These are phyloP conservation scores for Colletotrichum trifolii DNA, from an alignment of 2,329 filamentous ascomycete species.

Conservation along the genomic window DNA sequence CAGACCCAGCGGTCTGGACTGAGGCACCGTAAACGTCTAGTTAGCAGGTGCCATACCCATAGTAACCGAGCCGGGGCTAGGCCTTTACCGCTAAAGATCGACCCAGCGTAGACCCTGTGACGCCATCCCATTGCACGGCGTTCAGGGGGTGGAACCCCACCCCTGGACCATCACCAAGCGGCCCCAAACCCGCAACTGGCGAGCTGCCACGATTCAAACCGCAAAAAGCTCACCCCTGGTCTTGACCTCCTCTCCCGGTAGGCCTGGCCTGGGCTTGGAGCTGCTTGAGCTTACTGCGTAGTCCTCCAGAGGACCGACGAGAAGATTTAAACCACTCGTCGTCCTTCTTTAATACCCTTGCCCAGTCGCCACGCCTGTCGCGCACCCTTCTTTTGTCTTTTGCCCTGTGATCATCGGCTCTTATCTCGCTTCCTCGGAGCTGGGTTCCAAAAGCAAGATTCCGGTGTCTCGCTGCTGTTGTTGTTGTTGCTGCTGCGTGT, in stretches of 20 bases:
- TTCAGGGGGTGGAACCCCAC: conserved; percentile 10
- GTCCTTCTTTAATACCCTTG: conserved; percentile 11
- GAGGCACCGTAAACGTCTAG: too few relatives aligned
- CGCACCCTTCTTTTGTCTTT: background rate
- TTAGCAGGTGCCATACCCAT: too few relatives aligned
- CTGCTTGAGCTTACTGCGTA: background rate
- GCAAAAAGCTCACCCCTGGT: too few relatives aligned
- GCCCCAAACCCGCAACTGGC: conserved; percentile 1
- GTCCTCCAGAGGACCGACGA: conserved; percentile 1
- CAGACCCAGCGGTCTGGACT: conserved; percentile 9
- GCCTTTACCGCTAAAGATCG: conserved; percentile 25
- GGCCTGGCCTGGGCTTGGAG: too few relatives aligned
- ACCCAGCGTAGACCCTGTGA: conserved; percentile 18
- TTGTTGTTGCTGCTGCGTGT: background rate
- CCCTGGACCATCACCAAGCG: background rate
- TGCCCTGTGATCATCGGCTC: conserved; percentile 15
- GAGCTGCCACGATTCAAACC: conserved; percentile 10
- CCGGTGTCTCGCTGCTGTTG: background rate
- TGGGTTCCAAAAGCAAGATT: conserved; percentile 20
- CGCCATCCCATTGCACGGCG: conserved; percentile 7
- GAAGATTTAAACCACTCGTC: conserved; percentile 9
- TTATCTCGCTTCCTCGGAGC: background rate
- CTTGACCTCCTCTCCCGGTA: too few relatives aligned
- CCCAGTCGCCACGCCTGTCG: conserved; percentile 10
- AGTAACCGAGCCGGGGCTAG: background rate